These are phyloP conservation scores for Podospora anserina DNA, from an alignment of 495 filamentous ascomycete species.

Conservation along the genomic window DNA sequence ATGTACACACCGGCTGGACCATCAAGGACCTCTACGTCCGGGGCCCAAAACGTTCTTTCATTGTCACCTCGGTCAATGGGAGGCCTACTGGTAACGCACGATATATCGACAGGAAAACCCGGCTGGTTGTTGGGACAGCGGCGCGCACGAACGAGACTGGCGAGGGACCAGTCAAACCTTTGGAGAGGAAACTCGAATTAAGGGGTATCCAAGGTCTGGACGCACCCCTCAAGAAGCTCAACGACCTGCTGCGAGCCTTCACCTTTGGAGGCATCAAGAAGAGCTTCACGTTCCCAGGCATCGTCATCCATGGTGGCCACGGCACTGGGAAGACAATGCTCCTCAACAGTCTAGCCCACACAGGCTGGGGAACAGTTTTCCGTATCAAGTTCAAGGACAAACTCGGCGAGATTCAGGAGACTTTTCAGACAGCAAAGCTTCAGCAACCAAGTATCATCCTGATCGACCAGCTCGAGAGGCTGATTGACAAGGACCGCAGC, in stretches of 20 bases:
- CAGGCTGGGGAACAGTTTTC: conserved; percentile 66
- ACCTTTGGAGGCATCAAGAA: conserved; percentile 33
- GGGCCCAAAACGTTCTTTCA: conserved; percentile 47
- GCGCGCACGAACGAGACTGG: conserved; percentile 7
- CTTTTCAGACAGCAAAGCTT: conserved; percentile 68
- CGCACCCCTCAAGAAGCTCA: conserved; percentile 60
- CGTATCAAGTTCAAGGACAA: conserved; percentile 56
- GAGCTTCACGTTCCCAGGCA: conserved; percentile 46
- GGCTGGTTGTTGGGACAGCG: conserved; percentile 34
- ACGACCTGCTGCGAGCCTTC: conserved; percentile 62
- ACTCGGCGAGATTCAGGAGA: conserved; percentile 57
- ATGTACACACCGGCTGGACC: conserved; percentile 47
- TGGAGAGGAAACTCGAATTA: conserved; percentile 37
- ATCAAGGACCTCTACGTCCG: conserved; percentile 46
- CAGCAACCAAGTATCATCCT: conserved; percentile 78
- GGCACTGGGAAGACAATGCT: conserved; percentile 80
- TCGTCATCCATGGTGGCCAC: conserved; percentile 77
- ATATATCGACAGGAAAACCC: conserved; percentile 37
- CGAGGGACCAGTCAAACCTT: conserved; percentile 5
- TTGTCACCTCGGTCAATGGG: conserved; percentile 46
- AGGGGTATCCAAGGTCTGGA: conserved; percentile 61
- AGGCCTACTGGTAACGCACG: conserved; percentile 36
- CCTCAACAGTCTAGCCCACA: conserved; percentile 60
- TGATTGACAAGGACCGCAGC: conserved; percentile 63
- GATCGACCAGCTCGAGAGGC: conserved; percentile 74